Evolutionary conservation across 352 stramenopile genomes (phyloP), one percentile per base, ranked within the genome.

Genomic region (Blastocystis sp.): DNA sequence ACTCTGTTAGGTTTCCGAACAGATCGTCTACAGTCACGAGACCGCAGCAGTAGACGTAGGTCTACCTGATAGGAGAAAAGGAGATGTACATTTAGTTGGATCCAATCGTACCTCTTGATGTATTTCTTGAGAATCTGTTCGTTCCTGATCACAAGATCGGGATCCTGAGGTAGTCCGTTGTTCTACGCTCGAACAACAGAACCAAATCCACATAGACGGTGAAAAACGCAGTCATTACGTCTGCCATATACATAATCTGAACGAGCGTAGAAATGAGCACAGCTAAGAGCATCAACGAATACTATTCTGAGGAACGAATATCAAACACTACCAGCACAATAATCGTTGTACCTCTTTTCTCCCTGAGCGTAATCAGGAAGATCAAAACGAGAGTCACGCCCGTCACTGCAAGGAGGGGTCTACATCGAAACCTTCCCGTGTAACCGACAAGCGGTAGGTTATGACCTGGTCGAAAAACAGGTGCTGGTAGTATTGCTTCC

Each of bases 1-100:
- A 76, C 21, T 53, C 46, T n/a, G 64, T 76, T 4, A 34, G 18
- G 46, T 76, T 76, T 11, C 64, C 64, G 27, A 76, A 76, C 29
- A 56, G 24, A 32, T 76, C 64, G 40, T 76, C 44, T 9, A 34
- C 21, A 21, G 32, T 8, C 14, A 76, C 64, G 21, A 76, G 44
- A 29, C 64, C 64, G 46, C 64, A 76, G 46, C 64, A 76, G 27
- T 38, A 36, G 4, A 32, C 9, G 32, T 40, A 57, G 24, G 40
- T 27, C 64, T 76, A 54, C 18, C 21, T 53, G 38, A 76, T 18
- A n/a, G 38, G 0, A 27, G 8, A 32, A 1, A 11, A 6, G 16
- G 46, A 27, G 27, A 0, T 0, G 21, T 76, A 76, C 64, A 27
- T 8, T 51, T 24, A 76, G 46, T 16, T n/a, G 24, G 21, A 76